Conservation (phyloP, 116 monocot genomes). For the Iris pallida region DNA sequence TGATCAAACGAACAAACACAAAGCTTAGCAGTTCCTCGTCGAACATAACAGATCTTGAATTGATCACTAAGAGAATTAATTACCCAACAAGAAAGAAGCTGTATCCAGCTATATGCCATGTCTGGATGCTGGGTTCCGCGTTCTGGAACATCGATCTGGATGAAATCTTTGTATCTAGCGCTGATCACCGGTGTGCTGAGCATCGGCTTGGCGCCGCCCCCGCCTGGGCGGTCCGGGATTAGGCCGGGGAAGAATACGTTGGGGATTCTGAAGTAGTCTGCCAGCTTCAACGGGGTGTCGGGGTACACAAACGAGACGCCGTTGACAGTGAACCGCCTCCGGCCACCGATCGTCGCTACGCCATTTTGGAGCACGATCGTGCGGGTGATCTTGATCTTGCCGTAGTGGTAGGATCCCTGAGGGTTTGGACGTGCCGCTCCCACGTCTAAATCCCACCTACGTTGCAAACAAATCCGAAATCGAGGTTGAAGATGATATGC, state of each 20-base stretch:
- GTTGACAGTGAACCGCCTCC: slow-evolving; percentile 17
- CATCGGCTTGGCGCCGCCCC: too few species aligned
- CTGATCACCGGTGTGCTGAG: slow-evolving; percentile 18
- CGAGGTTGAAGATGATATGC: too few species aligned
- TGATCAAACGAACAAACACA: background rate
- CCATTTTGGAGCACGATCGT: slow-evolving; percentile 26
- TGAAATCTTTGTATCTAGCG: slow-evolving; percentile 8
- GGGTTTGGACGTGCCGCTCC: slow-evolving; percentile 44
- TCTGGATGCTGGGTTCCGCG: slow-evolving; percentile 3
- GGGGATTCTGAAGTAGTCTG: slow-evolving; percentile 34
- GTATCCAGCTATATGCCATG: slow-evolving; percentile 36
- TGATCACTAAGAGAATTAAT: background rate
- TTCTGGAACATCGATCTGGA: slow-evolving; percentile 38
- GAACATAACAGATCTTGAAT: background rate
- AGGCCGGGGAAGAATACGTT: slow-evolving; percentile 6
- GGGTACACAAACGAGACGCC: slow-evolving; percentile 24
- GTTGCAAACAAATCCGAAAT: background rate
- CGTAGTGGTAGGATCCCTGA: slow-evolving; percentile 42
- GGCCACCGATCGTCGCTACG: background rate
- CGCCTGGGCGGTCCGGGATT: slow-evolving; percentile 10
- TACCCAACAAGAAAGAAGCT: slow-evolving; percentile 27
- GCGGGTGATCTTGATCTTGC: slow-evolving; percentile 16
- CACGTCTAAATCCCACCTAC: slow-evolving; percentile 18
- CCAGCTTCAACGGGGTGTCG: slow-evolving; percentile 42
- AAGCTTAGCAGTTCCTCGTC: background rate